Base-by-base conservation (phyloP, 768 basidiomycete genomes). In the Russula brevipes region DNA sequence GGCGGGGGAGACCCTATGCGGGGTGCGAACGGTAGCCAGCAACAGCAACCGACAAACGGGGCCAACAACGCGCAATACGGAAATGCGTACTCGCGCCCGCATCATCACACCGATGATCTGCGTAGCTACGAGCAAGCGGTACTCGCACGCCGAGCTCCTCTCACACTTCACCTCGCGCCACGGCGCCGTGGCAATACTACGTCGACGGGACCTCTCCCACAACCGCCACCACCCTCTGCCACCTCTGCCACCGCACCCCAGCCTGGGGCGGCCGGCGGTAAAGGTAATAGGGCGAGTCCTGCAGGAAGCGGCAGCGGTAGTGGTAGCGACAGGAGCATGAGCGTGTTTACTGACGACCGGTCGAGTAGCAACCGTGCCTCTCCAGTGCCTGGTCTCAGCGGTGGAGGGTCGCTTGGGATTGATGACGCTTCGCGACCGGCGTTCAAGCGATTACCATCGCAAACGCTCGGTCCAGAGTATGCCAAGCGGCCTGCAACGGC, bases 51-150 rank as follows among this genome's bases (percentile, higher is more conserved):
- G n/a, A 35, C 64, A 5, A 30, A 49, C 3, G 61, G 47, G 16
- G 39, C 38, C n/a, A 57, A 53, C n/a, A 42, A 47, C 9, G 14
- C 19, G 3, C 62, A 54, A 33, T 41, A 53, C 33, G 52, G 51
- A 16, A 55, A 42, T 1, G 30, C 59, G 49, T 60, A 69, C 72
- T 64, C 60, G 66, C 69, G 60, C 56, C 57, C 73, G 36, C 55
- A 78, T 72, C 46, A 71, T 73, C 72, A 76, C 44, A 70, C 77
- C 47, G 89, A 91, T 14, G 89, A 91, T 68, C 66, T 91, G 64
- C 76, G 80, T 62, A 82, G 82, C 60, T 91, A 91, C 61, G 86
- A 89, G 70, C 87, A 86, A 46, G 89, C 89, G 4, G 84, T 91
- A 16, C 73, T 89, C 57, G 88, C 89, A 38, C 77, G 87, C 56